A percentile compares a stretch with the other conserved stretches of the same genome.
Conservation (phyloP, 2,329 filamentous ascomycete genomes). For the Trichoderma semiorbis region DNA sequence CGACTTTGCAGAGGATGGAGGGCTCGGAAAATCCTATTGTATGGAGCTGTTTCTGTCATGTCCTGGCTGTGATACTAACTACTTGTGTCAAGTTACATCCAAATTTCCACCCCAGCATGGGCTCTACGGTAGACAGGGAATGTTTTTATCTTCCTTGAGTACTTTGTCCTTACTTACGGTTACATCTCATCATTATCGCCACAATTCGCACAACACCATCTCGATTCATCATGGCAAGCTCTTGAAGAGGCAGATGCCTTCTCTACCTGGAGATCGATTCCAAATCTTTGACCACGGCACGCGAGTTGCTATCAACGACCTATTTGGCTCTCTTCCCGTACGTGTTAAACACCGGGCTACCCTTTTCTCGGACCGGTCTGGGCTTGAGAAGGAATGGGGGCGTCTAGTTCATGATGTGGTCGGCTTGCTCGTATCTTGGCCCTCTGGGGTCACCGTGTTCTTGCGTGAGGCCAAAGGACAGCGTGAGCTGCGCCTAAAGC, state of each 20-base stretch:
- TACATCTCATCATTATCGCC: slow-evolving; percentile 62
- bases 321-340: slow-evolving; percentile 90
- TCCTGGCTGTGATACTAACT: slow-evolving; percentile 13
- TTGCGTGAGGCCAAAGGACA: slow-evolving; percentile 49
- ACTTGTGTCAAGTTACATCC: slow-evolving; percentile 65
- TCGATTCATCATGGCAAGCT: slow-evolving; percentile 66
- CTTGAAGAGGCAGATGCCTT: slow-evolving; percentile 62
- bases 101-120: slow-evolving; percentile 52
- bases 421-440: slow-evolving; percentile 69
- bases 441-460: slow-evolving; percentile 51
- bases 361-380: slow-evolving; percentile 46
- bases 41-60: slow-evolving; percentile 31
- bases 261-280: slow-evolving; percentile 55
- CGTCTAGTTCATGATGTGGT: slow-evolving; percentile 56
- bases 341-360: slow-evolving; percentile 75
- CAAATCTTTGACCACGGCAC: slow-evolving; percentile 65
- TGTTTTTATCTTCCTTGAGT: slow-evolving; percentile 74
- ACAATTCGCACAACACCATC: slow-evolving; percentile 62
- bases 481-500: slow-evolving; percentile 38
- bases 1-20: slow-evolving; percentile 70
- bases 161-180: slow-evolving; percentile 74
- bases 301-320: slow-evolving; percentile 67
- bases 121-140: slow-evolving; percentile 65
- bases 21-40: slow-evolving; percentile 72
- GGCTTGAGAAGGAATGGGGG: slow-evolving; percentile 63